Conservation (phyloP, 305 asterid species). For the Fraxinus dipetala region DNA sequence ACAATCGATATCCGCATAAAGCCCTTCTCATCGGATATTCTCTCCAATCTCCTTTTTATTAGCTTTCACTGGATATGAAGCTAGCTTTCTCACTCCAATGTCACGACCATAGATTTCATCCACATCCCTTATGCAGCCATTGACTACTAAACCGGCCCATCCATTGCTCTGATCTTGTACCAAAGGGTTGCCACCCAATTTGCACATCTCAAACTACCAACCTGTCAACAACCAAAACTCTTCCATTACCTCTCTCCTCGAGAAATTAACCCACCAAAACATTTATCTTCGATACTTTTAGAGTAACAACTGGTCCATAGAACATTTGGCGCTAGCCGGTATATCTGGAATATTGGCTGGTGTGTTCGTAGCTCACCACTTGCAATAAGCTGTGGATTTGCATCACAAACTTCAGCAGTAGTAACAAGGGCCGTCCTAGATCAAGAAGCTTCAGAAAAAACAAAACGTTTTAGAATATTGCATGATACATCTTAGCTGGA, state of each 20-base stretch:
- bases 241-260: slow-evolving; percentile 36
- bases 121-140: slow-evolving; percentile 35
- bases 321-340: slow-evolving; percentile 22
- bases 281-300: slow-evolving; percentile 40
- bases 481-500: neutral
- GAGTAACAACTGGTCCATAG: slow-evolving; percentile 36
- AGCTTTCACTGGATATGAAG: slow-evolving; percentile 43
- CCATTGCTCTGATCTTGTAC: slow-evolving; percentile 48
- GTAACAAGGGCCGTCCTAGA: slow-evolving; percentile 39
- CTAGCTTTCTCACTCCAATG: slow-evolving; percentile 40
- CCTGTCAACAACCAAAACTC: slow-evolving; percentile 41
- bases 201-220: slow-evolving; percentile 44
- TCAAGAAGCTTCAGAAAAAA: slow-evolving; percentile 15
- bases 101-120: slow-evolving; percentile 41
- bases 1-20: neutral
- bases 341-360: neutral
- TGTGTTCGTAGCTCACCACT: neutral
- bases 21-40: neutral
- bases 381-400: slow-evolving; percentile 26
- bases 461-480: neutral
- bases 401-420: slow-evolving; percentile 46
- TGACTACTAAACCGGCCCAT: slow-evolving; percentile 44
- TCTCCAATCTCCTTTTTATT: slow-evolving; percentile 45
- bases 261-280: slow-evolving; percentile 40
- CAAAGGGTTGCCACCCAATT: slow-evolving; percentile 40